phyloP scores from a whole-genome alignment of 2,329 filamentous ascomycete species.

The Emergomyces pasteurianus region DNA sequence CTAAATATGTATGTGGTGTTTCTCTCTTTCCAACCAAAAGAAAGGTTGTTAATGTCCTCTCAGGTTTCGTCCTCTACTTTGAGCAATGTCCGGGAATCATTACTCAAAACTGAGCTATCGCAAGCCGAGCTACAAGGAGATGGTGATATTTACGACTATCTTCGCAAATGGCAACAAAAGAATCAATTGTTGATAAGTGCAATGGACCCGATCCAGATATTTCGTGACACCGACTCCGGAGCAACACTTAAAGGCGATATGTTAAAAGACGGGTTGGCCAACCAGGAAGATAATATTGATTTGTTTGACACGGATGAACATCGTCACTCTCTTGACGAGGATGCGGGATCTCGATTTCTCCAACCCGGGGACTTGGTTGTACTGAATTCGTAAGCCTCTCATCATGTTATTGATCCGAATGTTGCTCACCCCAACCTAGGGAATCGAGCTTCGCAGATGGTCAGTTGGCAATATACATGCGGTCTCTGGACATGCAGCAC shows the following conservation, averaged over 20 bases:
- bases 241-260: constrained; percentile 7
- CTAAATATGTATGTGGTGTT: not conserved
- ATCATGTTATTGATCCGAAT: constrained; percentile 8
- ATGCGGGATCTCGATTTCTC: constrained; percentile 21
- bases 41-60: not conserved
- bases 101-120: constrained; percentile 17
- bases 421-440: constrained; percentile 6
- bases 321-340: constrained; percentile 18
- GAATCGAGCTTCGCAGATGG: constrained; percentile 12
- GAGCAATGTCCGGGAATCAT: not conserved
- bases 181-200: not conserved
- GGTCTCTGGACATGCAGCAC: constrained; percentile 28
- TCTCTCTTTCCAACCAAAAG: not conserved
- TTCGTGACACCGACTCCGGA: not conserved
- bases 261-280: constrained; percentile 7
- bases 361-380: constrained; percentile 32
- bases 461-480: constrained; percentile 30
- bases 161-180: constrained; percentile 27
- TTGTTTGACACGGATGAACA: constrained; percentile 1
- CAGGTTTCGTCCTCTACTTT: constrained; percentile 2
- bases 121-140: constrained; percentile 25
- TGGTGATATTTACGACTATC: constrained; percentile 30
- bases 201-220: constrained; percentile 7
- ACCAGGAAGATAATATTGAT: constrained; percentile 3
- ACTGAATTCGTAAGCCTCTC: constrained; percentile 19